A percentile compares a stretch with the other conserved stretches of the same genome.
These are phyloP conservation scores for Huntiella decipiens DNA, from an alignment of 2,329 filamentous ascomycete genomes.

Conservation along the genomic window DNA sequence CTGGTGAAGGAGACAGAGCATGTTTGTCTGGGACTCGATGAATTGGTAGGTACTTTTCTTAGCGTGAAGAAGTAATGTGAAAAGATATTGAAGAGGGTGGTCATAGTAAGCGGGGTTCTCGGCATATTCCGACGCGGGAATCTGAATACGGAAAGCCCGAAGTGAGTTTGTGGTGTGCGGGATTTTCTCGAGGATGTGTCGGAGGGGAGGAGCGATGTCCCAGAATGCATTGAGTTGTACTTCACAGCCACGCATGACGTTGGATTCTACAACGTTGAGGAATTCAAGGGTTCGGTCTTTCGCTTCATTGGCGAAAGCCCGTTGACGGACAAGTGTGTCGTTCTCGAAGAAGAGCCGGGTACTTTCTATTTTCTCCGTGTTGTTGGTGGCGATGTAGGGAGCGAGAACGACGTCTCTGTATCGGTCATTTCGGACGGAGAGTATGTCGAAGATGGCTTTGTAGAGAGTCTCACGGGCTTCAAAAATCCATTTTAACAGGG, in stretches of 20 bases:
- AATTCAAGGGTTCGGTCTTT: constrained; percentile 59
- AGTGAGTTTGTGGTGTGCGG: constrained; percentile 31
- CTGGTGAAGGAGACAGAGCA: constrained; percentile 78
- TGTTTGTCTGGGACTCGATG: constrained; percentile 83
- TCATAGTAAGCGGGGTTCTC: constrained; percentile 70
- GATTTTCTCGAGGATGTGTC: constrained; percentile 61
- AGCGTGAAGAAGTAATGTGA: constrained; percentile 64
- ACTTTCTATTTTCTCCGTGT: constrained; percentile 59
- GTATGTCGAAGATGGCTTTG: constrained; percentile 65
- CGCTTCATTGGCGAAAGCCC: constrained; percentile 51
- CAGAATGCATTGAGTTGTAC: constrained; percentile 87
- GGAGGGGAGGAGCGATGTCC: constrained; percentile 81
- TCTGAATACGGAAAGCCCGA: constrained; percentile 47
- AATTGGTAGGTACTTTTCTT: constrained; percentile 93
- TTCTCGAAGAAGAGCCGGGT: constrained; percentile 67
- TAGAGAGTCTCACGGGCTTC: constrained; percentile 80
- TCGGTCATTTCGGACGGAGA: constrained; percentile 67
- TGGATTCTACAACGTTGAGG: constrained; percentile 59
- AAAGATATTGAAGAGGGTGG: constrained; percentile 80
- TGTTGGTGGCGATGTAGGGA: constrained; percentile 58
- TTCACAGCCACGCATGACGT: constrained; percentile 74
- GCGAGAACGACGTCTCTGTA: constrained; percentile 70
- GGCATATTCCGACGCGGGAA: constrained; percentile 59
- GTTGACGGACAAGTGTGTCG: constrained; percentile 54
- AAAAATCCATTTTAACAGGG: constrained; percentile 90